Conservation (phyloP, 805 yeast species). For the Wickerhamomyces queroliae region DNA sequence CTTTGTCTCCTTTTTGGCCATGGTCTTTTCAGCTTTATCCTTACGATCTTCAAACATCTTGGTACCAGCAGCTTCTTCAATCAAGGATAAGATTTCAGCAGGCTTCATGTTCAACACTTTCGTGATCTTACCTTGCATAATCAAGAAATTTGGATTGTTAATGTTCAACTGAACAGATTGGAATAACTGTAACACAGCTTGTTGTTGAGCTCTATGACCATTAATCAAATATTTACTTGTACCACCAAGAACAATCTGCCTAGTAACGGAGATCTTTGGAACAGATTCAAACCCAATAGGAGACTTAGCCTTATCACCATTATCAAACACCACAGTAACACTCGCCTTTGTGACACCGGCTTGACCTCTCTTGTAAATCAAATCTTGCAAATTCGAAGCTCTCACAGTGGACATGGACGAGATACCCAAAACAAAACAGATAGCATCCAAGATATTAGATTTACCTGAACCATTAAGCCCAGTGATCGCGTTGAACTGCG, state of each 20-base stretch:
- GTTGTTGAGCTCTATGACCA: slow-evolving; percentile 96
- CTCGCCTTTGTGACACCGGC: slow-evolving; percentile 97
- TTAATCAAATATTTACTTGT: slow-evolving; percentile 87
- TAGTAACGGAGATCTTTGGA: slow-evolving; percentile 78
- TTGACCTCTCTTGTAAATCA: slow-evolving; percentile 95
- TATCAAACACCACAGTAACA: slow-evolving; percentile 93
- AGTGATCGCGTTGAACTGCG: slow-evolving; percentile 94
- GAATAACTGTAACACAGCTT: slow-evolving; percentile 81
- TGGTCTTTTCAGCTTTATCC: slow-evolving; percentile 85
- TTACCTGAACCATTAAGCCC: slow-evolving; percentile 98
- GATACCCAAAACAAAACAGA: slow-evolving; percentile 96
- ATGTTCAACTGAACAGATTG: slow-evolving; percentile 94
- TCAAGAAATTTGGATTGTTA: slow-evolving; percentile 93
- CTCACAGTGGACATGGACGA: slow-evolving; percentile 92
- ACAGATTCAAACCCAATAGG: slow-evolving; percentile 86
- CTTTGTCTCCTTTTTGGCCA: slow-evolving; percentile 86
- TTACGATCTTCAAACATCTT: slow-evolving; percentile 91
- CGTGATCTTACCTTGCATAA: slow-evolving; percentile 98
- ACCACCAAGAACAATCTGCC: slow-evolving; percentile 89
- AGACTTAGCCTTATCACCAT: slow-evolving; percentile 63
- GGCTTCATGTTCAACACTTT: slow-evolving; percentile 97
- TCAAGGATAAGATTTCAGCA: slow-evolving; percentile 76
- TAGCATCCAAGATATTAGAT: slow-evolving; percentile 93
- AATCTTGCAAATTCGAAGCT: slow-evolving; percentile 88
- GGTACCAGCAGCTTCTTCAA: slow-evolving; percentile 98